Evolutionary conservation across 2,329 filamentous ascomycete genomes (phyloP), one percentile per base, ranked within the genome.

Genomic region (Dothidotthia symphoricarpi): DNA sequence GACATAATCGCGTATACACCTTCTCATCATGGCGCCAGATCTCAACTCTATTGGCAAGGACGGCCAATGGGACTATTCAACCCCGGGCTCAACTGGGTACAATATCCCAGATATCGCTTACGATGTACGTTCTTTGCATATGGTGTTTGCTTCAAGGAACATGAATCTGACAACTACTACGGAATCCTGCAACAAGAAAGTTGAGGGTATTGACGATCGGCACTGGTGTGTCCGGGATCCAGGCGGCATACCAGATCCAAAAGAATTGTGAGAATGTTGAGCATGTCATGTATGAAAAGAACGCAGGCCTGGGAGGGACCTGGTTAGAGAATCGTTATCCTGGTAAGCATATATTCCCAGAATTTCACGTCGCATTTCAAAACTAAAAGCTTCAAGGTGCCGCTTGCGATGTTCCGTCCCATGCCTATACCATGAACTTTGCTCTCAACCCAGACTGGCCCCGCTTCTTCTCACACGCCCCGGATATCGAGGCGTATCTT

Each of bases 401-500:
- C 43, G 70, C 68, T 1, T 74, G 71, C 45, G 70, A 75, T 43
- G 64, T 75, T 9, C 71, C 72, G 0, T 64, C 59, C 22, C 72
- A 73, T 45, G 68, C 69, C 1, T 75, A 74, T 49, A 69, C 67
- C 0, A 68, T 66, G 45, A 66, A 64, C 36, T 74, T 70, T 43
- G 71, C 68, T 2, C 57, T 68, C 24, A 70, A 73, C 33, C 69
- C 70, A 1, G 71, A 75, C 45, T 75, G 71, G 72, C 67, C 71
- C 3, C 62, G 67, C 5, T 72, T 70, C 61, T 74, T 71, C 50
- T 70, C 68, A 7, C 69, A 70, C 46, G 65, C 69, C 1, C 61
- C 66, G 1, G 72, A 75, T 34, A 75, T 75, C 37, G 70, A 69
- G 55, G 64, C 67, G 29, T 77, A 77, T 42, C 64, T 77, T 0